phyloP scores from a whole-genome alignment of 441 rosid genomes.

The Populus hybrid region DNA sequence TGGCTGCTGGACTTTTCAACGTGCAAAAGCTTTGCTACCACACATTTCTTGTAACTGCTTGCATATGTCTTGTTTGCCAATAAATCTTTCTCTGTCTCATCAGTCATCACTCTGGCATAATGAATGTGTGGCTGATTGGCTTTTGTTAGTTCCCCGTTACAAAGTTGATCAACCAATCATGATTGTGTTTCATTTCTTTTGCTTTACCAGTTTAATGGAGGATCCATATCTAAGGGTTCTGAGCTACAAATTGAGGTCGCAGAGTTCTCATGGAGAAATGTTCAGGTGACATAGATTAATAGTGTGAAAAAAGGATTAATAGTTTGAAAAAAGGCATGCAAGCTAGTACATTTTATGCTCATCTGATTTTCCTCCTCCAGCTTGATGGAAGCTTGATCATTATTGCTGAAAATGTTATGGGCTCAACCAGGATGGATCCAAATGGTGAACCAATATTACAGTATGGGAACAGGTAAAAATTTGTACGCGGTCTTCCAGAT shows the following conservation, averaged over 20 bases:
- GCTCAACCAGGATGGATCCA: slow-evolving; percentile 45
- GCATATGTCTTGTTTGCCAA: background rate
- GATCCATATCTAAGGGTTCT: slow-evolving; percentile 71
- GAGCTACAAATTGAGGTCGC: slow-evolving; percentile 87
- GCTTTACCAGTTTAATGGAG: slow-evolving; percentile 59
- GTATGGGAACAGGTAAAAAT: slow-evolving; percentile 65
- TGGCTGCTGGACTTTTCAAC: background rate
- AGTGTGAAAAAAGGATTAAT: slow-evolving; percentile 4
- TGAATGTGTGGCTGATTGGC: background rate
- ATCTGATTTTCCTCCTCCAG: slow-evolving; percentile 37
- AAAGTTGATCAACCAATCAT: slow-evolving; percentile 9
- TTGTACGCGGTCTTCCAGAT: slow-evolving; percentile 4
- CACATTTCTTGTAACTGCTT: slow-evolving; percentile 8
- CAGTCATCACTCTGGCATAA: background rate
- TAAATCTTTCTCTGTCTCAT: background rate
- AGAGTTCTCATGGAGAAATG: slow-evolving; percentile 86
- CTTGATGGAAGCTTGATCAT: slow-evolving; percentile 82
- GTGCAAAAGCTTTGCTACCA: slow-evolving; percentile 4
- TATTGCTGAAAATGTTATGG: slow-evolving; percentile 70
- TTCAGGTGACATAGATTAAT: slow-evolving; percentile 49
- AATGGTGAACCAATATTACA: slow-evolving; percentile 62
- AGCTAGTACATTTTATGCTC: slow-evolving; percentile 19
- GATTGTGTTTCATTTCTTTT: slow-evolving; percentile 7
- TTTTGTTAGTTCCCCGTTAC: too few relatives aligned
- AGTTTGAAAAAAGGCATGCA: slow-evolving; percentile 1